Percentiles rank a stretch among this genome's conserved stretches.
These are phyloP conservation scores for Ophiostoma ulmi DNA, from an alignment of 2,329 filamentous ascomycete genomes.

Conservation along the genomic window DNA sequence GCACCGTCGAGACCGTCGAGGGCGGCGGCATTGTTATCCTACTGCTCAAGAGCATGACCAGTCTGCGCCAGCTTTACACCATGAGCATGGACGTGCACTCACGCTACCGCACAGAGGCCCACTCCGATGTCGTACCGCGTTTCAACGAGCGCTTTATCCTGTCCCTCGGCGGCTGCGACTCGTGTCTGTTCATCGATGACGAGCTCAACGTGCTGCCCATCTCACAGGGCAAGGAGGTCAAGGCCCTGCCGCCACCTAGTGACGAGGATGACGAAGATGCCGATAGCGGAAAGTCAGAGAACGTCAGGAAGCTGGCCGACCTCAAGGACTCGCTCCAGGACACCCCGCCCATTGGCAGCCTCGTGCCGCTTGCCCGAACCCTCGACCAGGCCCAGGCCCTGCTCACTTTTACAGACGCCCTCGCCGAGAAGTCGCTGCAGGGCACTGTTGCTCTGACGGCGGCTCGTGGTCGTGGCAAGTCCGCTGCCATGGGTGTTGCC, in stretches of 20 bases:
- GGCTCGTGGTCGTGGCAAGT: constrained; percentile 92
- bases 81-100: constrained; percentile 97
- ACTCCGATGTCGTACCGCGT: constrained; percentile 86
- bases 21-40: constrained; percentile 88
- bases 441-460: constrained; percentile 93
- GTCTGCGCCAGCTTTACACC: constrained; percentile 93
- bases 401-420: constrained; percentile 93
- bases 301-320: constrained; percentile 71
- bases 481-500: constrained; percentile 87
- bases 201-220: constrained; percentile 97
- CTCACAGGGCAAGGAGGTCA: constrained; percentile 87
- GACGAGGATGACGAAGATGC: constrained; percentile 64
- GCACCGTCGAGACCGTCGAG: constrained; percentile 95
- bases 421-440: constrained; percentile 88
- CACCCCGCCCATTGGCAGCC: constrained; percentile 75
- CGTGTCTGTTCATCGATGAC: constrained; percentile 93
- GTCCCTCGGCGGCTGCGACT: constrained; percentile 89
- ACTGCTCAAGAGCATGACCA: constrained; percentile 92
- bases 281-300: constrained; percentile 60
- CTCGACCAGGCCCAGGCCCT: constrained; percentile 95
- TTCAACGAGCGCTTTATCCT: constrained; percentile 98
- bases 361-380: constrained; percentile 81
- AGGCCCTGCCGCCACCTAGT: constrained; percentile 71
- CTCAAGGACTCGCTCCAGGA: constrained; percentile 87
- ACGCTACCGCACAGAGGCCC: constrained; percentile 91